Conservation (phyloP, 192 early-diverging fungal species). For the Umbelopsis isabellina region DNA sequence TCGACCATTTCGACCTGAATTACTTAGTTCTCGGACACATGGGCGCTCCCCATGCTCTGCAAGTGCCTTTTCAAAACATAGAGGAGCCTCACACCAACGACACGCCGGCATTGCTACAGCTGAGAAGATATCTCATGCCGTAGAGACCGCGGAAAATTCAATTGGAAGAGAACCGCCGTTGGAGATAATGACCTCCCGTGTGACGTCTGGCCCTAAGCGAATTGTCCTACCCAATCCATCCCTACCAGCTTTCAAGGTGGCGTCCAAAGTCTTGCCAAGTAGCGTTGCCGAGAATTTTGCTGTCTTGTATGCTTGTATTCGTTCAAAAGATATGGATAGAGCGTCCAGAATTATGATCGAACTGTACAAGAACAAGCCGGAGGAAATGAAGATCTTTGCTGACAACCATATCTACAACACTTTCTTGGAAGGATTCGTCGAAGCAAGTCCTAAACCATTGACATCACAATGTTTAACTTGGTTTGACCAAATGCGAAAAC, state of each 20-base stretch:
- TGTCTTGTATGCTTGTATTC: conserved; percentile 76
- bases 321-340: conserved; percentile 70
- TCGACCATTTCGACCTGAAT: not conserved
- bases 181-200: conserved; percentile 3
- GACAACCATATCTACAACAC: conserved; percentile 81
- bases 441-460: conserved; percentile 50
- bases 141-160: not conserved
- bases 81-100: not conserved
- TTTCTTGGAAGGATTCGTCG: conserved; percentile 75
- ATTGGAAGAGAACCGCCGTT: not conserved
- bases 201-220: not conserved
- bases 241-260: conserved; percentile 25
- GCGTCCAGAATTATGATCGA: conserved; percentile 75
- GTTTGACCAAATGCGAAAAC: conserved; percentile 68
- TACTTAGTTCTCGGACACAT: not conserved
- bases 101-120: conserved; percentile 11
- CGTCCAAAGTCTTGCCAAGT: conserved; percentile 31
- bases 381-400: conserved; percentile 69
- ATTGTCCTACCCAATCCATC: conserved; percentile 42
- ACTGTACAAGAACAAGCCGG: conserved; percentile 63
- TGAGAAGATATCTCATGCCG: not conserved
- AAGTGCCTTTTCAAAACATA: not conserved
- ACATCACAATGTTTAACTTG: conserved; percentile 66
- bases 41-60: not conserved
- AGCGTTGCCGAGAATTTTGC: conserved; percentile 73